A percentile compares a stretch with the other conserved stretches of the same genome.
Evolutionary conservation across 257 asterid genomes (phyloP).

Genomic region (Nicotiana attenuata): DNA sequence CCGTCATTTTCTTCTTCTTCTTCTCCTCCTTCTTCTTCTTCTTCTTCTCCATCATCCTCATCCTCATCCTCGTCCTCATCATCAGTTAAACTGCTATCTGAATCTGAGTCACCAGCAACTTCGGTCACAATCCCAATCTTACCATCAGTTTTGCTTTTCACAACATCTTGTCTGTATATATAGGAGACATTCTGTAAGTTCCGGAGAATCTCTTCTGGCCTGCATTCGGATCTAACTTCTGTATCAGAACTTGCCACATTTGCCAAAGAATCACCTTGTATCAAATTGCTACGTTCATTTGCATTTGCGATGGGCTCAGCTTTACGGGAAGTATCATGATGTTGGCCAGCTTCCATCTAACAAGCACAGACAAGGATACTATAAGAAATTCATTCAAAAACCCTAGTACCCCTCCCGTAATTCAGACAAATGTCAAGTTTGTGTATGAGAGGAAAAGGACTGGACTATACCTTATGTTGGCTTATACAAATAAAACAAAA

Average conservation of each 20-base stretch:
- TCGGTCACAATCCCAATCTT: conserved; percentile 81
- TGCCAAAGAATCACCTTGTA: conserved; percentile 29
- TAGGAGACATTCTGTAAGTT: conserved; percentile 50
- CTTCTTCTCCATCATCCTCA: conserved; percentile 56
- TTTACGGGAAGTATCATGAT: conserved; percentile 23
- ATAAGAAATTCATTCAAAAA: conserved; percentile 9
- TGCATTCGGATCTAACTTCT: conserved; percentile 28
- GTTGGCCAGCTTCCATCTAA: conserved; percentile 67
- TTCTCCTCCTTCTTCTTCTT: conserved; percentile 52
- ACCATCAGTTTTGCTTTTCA: conserved; percentile 42
- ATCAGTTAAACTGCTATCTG: conserved; percentile 69
- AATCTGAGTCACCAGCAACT: conserved; percentile 94
- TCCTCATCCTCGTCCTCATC: conserved; percentile 67
- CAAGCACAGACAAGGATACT: conserved; percentile 14
- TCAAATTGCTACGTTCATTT: conserved; percentile 19
- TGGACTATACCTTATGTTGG: not conserved
- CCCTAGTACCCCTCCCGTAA: not conserved
- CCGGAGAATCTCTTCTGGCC: conserved; percentile 51
- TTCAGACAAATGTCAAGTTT: not conserved
- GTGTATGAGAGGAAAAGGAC: not conserved
- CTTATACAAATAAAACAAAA: not conserved
- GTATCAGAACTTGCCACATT: conserved; percentile 27
- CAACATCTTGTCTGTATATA: conserved; percentile 90
- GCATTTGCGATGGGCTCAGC: conserved; percentile 25
- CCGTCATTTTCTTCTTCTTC: conserved; percentile 37